phyloP scores from a whole-genome alignment of 371 early-diverging fungal genomes.

The Haplosporangium sp. region DNA sequence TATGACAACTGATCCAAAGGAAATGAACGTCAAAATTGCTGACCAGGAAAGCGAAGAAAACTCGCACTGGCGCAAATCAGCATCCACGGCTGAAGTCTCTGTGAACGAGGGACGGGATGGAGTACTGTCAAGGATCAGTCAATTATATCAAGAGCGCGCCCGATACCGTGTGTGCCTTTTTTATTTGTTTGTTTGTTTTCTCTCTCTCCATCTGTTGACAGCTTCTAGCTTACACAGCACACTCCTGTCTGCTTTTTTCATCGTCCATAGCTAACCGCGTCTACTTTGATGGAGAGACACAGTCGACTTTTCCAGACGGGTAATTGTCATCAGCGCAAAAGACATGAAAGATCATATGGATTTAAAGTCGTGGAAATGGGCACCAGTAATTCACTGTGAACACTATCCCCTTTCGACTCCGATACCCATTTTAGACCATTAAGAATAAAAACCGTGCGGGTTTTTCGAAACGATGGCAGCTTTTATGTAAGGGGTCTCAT shows the following conservation, averaged over 20 bases:
- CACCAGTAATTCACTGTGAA: not conserved
- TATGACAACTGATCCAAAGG: not conserved
- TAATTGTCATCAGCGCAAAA: not conserved
- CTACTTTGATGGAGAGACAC: constrained; percentile 6
- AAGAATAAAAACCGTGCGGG: not conserved
- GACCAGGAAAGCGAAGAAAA: not conserved
- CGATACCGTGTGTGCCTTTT: not conserved
- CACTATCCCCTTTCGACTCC: not conserved
- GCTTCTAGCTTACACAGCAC: too few relatives aligned
- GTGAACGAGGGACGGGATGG: not conserved
- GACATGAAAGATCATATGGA: not conserved
- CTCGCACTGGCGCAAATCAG: not conserved
- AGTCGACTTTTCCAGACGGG: constrained; percentile 1
- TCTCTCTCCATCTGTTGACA: too few relatives aligned
- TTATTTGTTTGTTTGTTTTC: too few relatives aligned
- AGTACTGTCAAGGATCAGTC: not conserved
- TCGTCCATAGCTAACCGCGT: not conserved
- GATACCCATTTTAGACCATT: constrained; percentile 1
- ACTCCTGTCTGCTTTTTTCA: too few relatives aligned
- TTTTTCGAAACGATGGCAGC: constrained; percentile 7
- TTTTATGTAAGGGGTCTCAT: constrained; percentile 5
- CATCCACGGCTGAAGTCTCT: not conserved
- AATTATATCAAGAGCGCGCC: not conserved
- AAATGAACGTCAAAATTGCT: not conserved
- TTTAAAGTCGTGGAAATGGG: not conserved